Evolutionary conservation across 768 basidiomycete genomes (phyloP).

Genomic region (Trametes cinnabarina): DNA sequence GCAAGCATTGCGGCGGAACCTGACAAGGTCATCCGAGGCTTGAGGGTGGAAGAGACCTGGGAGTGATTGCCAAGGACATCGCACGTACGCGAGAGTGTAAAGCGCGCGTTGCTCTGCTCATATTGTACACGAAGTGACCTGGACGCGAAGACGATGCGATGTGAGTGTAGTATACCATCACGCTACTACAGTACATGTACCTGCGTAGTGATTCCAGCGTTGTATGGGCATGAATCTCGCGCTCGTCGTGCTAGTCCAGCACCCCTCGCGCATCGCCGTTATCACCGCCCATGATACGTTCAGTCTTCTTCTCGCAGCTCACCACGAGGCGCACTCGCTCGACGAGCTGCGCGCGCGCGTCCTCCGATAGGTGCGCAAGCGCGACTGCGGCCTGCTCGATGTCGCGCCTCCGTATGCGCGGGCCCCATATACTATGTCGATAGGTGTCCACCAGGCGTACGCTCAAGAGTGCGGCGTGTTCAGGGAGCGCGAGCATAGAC

Average conservation of each 20-base stretch:
- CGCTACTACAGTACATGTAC: too few relatives aligned
- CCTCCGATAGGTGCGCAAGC: slow-evolving; percentile 30
- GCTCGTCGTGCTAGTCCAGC: slow-evolving; percentile 10
- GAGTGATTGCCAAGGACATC: too few relatives aligned
- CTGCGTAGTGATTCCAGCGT: neutral
- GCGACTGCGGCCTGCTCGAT: slow-evolving; percentile 39
- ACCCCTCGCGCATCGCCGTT: slow-evolving; percentile 33
- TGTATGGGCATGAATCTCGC: neutral
- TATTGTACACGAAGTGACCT: too few relatives aligned
- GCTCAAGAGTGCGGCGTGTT: slow-evolving; percentile 28
- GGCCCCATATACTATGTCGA: slow-evolving; percentile 57
- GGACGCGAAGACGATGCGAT: too few relatives aligned
- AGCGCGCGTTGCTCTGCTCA: too few relatives aligned
- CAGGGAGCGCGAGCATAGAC: slow-evolving; percentile 33
- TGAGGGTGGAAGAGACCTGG: too few relatives aligned
- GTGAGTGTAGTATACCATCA: too few relatives aligned
- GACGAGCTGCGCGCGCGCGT: slow-evolving; percentile 18
- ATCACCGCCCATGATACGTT: slow-evolving; percentile 54
- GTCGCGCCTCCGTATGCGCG: slow-evolving; percentile 48
- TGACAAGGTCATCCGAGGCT: too few relatives aligned
- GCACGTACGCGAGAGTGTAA: too few relatives aligned
- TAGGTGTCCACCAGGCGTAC: slow-evolving; percentile 55
- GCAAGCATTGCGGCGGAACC: too few relatives aligned
- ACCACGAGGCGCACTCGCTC: slow-evolving; percentile 41
- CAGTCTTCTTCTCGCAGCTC: slow-evolving; percentile 50